Base-by-base conservation (phyloP, 2,329 filamentous ascomycete genomes). In the Paracoccidioides brasiliensis region DNA sequence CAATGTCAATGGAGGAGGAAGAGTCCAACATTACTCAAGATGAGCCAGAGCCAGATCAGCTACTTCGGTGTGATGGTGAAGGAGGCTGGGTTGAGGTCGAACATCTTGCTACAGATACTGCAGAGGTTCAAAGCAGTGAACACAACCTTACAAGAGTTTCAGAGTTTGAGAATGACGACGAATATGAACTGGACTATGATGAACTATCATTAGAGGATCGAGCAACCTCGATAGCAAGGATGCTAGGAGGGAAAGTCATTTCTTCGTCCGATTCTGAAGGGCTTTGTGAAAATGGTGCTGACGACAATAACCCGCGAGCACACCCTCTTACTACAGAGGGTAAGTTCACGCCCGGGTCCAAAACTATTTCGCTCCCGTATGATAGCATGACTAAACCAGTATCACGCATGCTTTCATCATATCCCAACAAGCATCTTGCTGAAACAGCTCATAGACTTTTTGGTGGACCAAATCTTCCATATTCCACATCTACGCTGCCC, bases 321-420 rank as follows among this genome's bases (percentile, higher is more conserved):
- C 93, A 97, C 69, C 83, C 84, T 3, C 76, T 88, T 56, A 95
- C 90, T 0, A 69, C 78, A 1, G 76, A 82, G 44, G 90, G 87
- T n/a, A 82, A 84, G 59, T 94, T 85, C 67, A 78, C 81, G 51
- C 88, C 87, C 0, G 78, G 76, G 28, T 87, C 90, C 1, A 79
- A 79, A 43, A 94, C 90, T 7, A 69, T 96, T 12, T 77, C 80
- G n/a, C 72, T 95, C 3, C 90, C 91, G 0, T 79, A 81, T 60
- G 74, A 77, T n/a, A 76, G 80, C 2, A 78, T 96, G 43, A 78
- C 86, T 7, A 73, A 79, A 3, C 90, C 90, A 0, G 83, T 95
- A 15, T 77, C 80, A 1, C 71, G 79, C 4, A 76, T 95, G 2
- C 76, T 97, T 2, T 76, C 77, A 12, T 76, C 84, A 55, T 80